Evolutionary conservation across 345 rosid genomes (phyloP).

Genomic region (sweet orange (Citrus sinensis)): DNA sequence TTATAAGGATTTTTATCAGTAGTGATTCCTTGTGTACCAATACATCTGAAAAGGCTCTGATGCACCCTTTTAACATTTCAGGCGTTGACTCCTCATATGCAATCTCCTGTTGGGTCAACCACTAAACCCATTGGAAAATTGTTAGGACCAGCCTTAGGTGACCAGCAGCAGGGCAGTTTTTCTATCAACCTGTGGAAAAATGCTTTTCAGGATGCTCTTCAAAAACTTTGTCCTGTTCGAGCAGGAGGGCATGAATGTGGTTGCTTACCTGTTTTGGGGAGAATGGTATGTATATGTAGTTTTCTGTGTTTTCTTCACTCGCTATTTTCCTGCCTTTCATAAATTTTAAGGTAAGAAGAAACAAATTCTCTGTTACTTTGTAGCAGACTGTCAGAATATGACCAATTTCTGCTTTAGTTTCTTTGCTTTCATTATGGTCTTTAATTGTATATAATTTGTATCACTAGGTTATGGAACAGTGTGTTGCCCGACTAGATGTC

Average conservation of each 20-base stretch:
- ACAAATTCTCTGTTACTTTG: neutral
- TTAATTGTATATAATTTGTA: slow-evolving; percentile 12
- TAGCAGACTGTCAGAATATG: neutral
- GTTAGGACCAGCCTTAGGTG: slow-evolving; percentile 73
- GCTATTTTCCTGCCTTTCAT: neutral
- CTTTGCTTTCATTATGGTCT: neutral
- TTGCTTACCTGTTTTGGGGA: slow-evolving; percentile 76
- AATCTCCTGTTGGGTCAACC: slow-evolving; percentile 49
- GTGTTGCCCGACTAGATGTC: slow-evolving; percentile 78
- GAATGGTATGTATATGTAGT: slow-evolving; percentile 51
- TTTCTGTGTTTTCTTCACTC: slow-evolving; percentile 11
- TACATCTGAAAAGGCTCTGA: neutral
- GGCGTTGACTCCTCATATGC: slow-evolving; percentile 94
- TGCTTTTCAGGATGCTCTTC: slow-evolving; percentile 78
- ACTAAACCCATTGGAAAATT: slow-evolving; percentile 42
- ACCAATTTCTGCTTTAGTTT: slow-evolving; percentile 1
- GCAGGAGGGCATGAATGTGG: slow-evolving; percentile 91
- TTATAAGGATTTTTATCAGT: neutral
- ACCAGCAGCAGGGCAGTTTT: slow-evolving; percentile 76
- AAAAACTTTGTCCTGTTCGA: slow-evolving; percentile 83
- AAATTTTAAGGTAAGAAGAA: neutral
- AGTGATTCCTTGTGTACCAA: neutral
- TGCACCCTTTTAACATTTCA: slow-evolving; percentile 21
- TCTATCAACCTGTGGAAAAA: slow-evolving; percentile 72
- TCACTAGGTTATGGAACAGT: slow-evolving; percentile 79